Conservation (phyloP, 306 rosid species). For the Morella rubra region DNA sequence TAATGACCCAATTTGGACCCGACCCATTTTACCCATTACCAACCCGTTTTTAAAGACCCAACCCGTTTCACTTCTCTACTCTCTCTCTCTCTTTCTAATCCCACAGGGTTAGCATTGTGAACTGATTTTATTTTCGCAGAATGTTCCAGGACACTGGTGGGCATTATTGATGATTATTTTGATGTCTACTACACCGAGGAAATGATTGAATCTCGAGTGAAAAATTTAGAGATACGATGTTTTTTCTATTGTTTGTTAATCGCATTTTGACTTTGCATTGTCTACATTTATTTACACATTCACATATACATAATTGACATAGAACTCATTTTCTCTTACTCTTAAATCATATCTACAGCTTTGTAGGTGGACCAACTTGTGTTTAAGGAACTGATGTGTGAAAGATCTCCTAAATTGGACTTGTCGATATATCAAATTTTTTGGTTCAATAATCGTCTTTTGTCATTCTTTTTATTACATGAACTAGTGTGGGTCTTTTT, state of each 20-base stretch:
- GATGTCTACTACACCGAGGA: slow-evolving; percentile 86
- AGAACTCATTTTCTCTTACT: slow-evolving; percentile 9
- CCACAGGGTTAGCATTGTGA: slow-evolving; percentile 9
- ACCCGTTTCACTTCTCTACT: no score
- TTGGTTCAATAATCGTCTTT: slow-evolving; percentile 21
- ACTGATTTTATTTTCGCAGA: slow-evolving; percentile 30
- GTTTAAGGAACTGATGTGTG: slow-evolving; percentile 88
- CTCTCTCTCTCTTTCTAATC: no score
- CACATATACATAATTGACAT: slow-evolving; percentile 21
- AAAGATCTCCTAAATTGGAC: slow-evolving; percentile 91
- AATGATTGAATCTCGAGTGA: slow-evolving; percentile 94
- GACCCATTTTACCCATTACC: no score
- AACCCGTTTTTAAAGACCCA: no score
- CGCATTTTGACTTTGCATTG: slow-evolving; percentile 17
- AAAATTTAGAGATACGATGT: slow-evolving; percentile 10
- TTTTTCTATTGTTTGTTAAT: slow-evolving; percentile 10
- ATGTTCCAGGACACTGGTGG: slow-evolving; percentile 75
- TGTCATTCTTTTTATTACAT: not conserved
- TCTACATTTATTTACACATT: slow-evolving; percentile 13
- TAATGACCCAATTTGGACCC: no score
- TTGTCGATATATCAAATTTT: slow-evolving; percentile 28
- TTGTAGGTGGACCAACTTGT: slow-evolving; percentile 94
- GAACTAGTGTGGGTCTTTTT: slow-evolving; percentile 16
- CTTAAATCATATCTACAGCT: slow-evolving; percentile 19
- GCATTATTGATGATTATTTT: slow-evolving; percentile 85